Evolutionary conservation across 2,329 filamentous ascomycete species (phyloP), one percentile per base, ranked within the genome.

Genomic region (Fusarium nodosum): DNA sequence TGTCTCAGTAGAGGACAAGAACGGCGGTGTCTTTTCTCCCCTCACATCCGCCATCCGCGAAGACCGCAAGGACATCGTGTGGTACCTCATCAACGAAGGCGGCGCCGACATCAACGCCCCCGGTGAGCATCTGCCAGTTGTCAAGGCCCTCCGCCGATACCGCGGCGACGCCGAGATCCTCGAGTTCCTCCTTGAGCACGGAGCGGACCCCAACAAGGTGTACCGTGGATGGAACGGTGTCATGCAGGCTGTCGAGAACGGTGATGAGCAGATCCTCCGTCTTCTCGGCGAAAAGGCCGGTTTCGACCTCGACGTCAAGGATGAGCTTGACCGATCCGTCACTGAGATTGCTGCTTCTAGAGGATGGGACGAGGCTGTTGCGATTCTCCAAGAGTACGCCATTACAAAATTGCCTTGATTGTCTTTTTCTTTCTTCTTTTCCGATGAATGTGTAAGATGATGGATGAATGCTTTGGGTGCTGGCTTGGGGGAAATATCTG

Each of bases 1-100:
- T 16, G 86, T 91, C 20, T 89, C 84, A 41, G 88, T 91, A 56
- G 90, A 92, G 76, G 90, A 91, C 79, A 90, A 89, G 79, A 92
- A 90, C 74, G 90, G 89, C 22, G 90, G 90, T 55, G 90, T 92
- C 50, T 93, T 92, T 80, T 91, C 88, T 1, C 88, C 89, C 0
- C 83, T 92, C 6, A 92, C 89, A 0, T 90, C 88, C 0, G 88
- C 88, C 11, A 87, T 91, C 58, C 87, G 89, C 15, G 90, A 92
- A 77, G 81, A 87, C 28, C 83, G 84, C 69, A 86, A 84, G 45
- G 84, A 86, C 1, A 91, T 91, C 58, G 87, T 90, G 41, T 77
- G 77, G 6, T 91, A 83, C 79, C 83, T 92, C 12, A 81, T 92
- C 60, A 83, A 87, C 50, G 85, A 89, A 64, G 88, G 85, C 2